phyloP scores from a whole-genome alignment of 2,329 filamentous ascomycete genomes.

The Fusarium liriodendri region DNA sequence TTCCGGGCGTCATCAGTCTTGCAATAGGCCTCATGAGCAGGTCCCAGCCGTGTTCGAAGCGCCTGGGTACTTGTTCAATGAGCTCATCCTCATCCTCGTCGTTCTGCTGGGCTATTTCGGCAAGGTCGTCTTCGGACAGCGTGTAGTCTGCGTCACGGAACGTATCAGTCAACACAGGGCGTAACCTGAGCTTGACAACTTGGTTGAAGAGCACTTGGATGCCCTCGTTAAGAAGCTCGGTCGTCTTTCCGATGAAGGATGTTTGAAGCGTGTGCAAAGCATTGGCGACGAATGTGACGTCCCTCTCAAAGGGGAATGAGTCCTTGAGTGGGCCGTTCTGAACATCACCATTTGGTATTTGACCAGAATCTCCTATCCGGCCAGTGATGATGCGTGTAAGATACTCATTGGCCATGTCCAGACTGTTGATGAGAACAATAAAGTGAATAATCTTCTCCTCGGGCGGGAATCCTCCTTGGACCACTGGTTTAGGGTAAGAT shows the following conservation, averaged over 20 bases:
- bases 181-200: constrained; percentile 85
- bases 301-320: constrained; percentile 83
- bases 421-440: constrained; percentile 93
- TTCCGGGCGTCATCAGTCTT: constrained; percentile 82
- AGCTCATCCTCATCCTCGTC: constrained; percentile 65
- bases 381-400: constrained; percentile 84
- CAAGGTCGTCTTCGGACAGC: constrained; percentile 70
- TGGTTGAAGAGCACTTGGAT: constrained; percentile 88
- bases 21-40: constrained; percentile 85
- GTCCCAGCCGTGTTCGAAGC: constrained; percentile 89
- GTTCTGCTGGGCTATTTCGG: constrained; percentile 64
- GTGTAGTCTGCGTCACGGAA: constrained; percentile 94
- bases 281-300: constrained; percentile 75
- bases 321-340: constrained; percentile 63
- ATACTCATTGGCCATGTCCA: constrained; percentile 93
- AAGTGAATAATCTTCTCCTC: constrained; percentile 92
- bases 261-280: constrained; percentile 76
- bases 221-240: constrained; percentile 85
- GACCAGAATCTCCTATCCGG: constrained; percentile 63
- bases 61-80: constrained; percentile 77
- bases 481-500: constrained; percentile 83
- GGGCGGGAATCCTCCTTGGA: constrained; percentile 84
- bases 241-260: constrained; percentile 81
- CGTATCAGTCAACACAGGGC: constrained; percentile 85
- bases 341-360: constrained; percentile 48